Evolutionary conservation across 345 rosid species (phyloP).

Genomic region (Bruguiera parviflora): DNA sequence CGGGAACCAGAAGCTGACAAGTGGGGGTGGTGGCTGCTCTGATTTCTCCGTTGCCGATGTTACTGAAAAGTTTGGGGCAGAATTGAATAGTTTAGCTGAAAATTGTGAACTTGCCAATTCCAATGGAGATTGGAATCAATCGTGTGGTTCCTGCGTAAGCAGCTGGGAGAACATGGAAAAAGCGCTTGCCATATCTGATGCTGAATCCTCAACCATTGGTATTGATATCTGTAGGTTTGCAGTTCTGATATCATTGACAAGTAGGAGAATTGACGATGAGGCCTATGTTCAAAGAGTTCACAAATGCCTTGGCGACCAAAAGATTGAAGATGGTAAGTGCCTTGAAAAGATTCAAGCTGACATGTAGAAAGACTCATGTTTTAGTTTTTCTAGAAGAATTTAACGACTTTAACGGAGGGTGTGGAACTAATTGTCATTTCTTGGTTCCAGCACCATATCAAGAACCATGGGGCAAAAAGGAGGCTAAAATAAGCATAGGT

Average conservation of each 20-base stretch:
- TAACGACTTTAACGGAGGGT: not conserved
- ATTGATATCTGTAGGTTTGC: slow-evolving; percentile 42
- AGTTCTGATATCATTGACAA: slow-evolving; percentile 34
- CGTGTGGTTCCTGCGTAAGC: slow-evolving; percentile 26
- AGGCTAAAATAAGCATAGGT: slow-evolving; percentile 19
- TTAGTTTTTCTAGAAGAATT: too few species aligned
- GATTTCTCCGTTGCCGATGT: slow-evolving; percentile 37
- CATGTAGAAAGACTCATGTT: not conserved
- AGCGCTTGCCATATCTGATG: not conserved
- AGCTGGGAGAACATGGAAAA: slow-evolving; percentile 35
- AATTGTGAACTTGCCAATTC: slow-evolving; percentile 23
- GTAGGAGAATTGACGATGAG: slow-evolving; percentile 34
- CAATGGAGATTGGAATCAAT: slow-evolving; percentile 15
- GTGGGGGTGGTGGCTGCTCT: slow-evolving; percentile 39
- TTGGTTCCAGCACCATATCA: slow-evolving; percentile 9
- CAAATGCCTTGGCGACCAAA: slow-evolving; percentile 31
- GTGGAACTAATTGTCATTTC: not conserved
- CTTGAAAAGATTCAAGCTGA: not conserved
- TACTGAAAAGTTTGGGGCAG: slow-evolving; percentile 15
- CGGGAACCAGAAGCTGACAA: slow-evolving; percentile 43
- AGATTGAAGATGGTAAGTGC: slow-evolving; percentile 15
- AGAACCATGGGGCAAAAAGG: slow-evolving; percentile 12
- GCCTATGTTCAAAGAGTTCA: slow-evolving; percentile 18
- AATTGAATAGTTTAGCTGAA: slow-evolving; percentile 21
- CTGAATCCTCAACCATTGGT: slow-evolving; percentile 1